Conservation (phyloP, 345 rosid species). For the Tarenaya hassleriana region DNA sequence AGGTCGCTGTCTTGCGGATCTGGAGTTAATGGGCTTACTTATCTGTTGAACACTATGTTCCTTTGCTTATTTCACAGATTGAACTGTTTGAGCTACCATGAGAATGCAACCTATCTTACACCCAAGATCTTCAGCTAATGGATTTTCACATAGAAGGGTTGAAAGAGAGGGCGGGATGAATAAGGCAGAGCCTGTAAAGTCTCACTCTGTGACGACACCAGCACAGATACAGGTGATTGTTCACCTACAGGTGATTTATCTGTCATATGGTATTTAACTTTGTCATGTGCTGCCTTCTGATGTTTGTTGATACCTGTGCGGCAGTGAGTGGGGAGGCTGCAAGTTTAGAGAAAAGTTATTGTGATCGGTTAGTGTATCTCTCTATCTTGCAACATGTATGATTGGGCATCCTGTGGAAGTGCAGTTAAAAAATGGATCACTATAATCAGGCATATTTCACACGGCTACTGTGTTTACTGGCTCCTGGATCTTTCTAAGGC, state of each 20-base stretch:
- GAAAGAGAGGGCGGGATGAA: slow-evolving; percentile 52
- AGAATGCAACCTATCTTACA: slow-evolving; percentile 45
- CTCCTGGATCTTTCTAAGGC: neutral
- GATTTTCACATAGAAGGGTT: slow-evolving; percentile 50
- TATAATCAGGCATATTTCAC: slow-evolving; percentile 74
- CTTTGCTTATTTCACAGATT: neutral
- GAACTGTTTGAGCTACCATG: slow-evolving; percentile 33
- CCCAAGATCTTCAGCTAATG: slow-evolving; percentile 54
- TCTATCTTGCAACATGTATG: slow-evolving; percentile 53
- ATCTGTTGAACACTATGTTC: neutral
- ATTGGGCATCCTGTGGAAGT: slow-evolving; percentile 85
- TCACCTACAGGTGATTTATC: slow-evolving; percentile 12
- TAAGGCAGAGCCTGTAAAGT: slow-evolving; percentile 52
- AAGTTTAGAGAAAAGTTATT: slow-evolving; percentile 41
- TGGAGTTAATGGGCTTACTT: neutral
- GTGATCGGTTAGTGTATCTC: slow-evolving; percentile 69
- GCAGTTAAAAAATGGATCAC: slow-evolving; percentile 80
- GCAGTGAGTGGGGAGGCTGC: slow-evolving; percentile 38
- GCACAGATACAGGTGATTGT: slow-evolving; percentile 43
- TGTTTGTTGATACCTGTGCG: slow-evolving; percentile 32
- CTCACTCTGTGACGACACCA: slow-evolving; percentile 35
- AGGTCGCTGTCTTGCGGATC: neutral
- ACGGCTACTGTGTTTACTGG: too few relatives aligned
- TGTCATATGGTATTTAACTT: too few relatives aligned
- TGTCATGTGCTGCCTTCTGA: slow-evolving; percentile 17